Percentiles rank a stretch among this genome's conserved stretches.
These are phyloP conservation scores for Salix suchowensis DNA, from an alignment of 345 rosid species.

Conservation along the genomic window DNA sequence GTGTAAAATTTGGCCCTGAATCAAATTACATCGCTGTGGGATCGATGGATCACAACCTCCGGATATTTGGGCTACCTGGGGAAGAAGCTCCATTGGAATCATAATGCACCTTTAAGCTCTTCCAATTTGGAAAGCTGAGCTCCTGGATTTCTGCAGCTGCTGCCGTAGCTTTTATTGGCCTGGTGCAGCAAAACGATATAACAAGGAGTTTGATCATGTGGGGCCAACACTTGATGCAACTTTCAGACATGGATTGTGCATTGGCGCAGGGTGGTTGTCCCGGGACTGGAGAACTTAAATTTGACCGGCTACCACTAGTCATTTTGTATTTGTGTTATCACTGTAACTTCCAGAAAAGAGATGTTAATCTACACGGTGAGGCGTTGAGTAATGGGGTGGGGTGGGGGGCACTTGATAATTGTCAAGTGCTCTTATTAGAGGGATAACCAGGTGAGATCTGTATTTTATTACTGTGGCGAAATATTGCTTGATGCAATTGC, in stretches of 20 bases:
- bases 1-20: slow-evolving; percentile 76
- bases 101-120: slow-evolving; percentile 6
- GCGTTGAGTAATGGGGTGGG: background rate
- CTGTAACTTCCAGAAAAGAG: background rate
- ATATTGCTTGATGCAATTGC: background rate
- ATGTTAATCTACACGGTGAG: background rate
- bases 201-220: background rate
- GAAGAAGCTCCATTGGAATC: slow-evolving; percentile 47
- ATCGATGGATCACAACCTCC: slow-evolving; percentile 86
- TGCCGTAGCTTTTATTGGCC: background rate
- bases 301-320: background rate
- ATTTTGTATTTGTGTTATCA: slow-evolving; percentile 4
- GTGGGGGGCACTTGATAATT: background rate
- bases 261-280: background rate
- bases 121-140: background rate
- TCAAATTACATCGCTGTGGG: slow-evolving; percentile 80
- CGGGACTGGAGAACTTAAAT: slow-evolving; percentile 2
- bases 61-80: slow-evolving; percentile 70
- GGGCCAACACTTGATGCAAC: background rate
- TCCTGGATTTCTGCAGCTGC: background rate
- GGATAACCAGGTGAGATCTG: background rate
- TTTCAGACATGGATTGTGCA: background rate
- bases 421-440: background rate
- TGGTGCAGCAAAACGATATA: background rate
- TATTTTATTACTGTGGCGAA: background rate